Percentiles rank a stretch among this genome's conserved stretches.
These are phyloP conservation scores for Eucommia ulmoides DNA, from an alignment of 257 asterid genomes.

Conservation along the genomic window DNA sequence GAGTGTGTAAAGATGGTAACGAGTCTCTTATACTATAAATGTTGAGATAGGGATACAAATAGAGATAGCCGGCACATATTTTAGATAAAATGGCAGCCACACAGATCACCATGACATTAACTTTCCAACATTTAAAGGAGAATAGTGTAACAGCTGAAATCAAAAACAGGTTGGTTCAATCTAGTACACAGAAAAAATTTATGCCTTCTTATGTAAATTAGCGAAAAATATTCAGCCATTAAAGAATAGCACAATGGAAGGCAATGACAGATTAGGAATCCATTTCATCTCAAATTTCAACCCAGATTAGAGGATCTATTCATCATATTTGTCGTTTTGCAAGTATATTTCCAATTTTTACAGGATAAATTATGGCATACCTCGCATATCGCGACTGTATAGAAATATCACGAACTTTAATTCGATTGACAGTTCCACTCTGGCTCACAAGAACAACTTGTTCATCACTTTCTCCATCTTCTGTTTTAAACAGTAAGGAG, in stretches of 20 bases:
- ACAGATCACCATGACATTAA: background rate
- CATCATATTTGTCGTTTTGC: no score
- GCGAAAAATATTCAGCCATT: background rate
- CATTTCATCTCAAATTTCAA: no score
- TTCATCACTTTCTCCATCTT: conserved; percentile 92
- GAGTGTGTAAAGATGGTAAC: no score
- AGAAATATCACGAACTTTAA: conserved; percentile 88
- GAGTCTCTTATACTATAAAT: no score
- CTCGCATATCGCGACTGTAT: conserved; percentile 93
- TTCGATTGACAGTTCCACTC: conserved; percentile 95
- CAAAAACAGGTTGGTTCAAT: no score
- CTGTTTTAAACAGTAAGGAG: conserved; percentile 24
- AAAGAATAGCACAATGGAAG: background rate
- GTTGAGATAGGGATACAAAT: no score
- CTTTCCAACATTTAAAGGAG: background rate
- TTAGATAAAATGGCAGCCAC: background rate
- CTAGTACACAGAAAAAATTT: background rate
- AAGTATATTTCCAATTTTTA: no score
- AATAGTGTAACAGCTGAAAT: background rate
- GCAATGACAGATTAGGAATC: background rate
- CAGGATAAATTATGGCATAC: conserved; percentile 32
- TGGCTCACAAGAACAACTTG: conserved; percentile 97
- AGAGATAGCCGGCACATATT: no score
- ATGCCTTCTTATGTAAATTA: background rate
- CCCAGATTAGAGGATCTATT: no score